Percentiles rank a stretch among this genome's conserved stretches.
phyloP scores from a whole-genome alignment of 2,329 filamentous ascomycete species.

The Trichoderma polysporum region DNA sequence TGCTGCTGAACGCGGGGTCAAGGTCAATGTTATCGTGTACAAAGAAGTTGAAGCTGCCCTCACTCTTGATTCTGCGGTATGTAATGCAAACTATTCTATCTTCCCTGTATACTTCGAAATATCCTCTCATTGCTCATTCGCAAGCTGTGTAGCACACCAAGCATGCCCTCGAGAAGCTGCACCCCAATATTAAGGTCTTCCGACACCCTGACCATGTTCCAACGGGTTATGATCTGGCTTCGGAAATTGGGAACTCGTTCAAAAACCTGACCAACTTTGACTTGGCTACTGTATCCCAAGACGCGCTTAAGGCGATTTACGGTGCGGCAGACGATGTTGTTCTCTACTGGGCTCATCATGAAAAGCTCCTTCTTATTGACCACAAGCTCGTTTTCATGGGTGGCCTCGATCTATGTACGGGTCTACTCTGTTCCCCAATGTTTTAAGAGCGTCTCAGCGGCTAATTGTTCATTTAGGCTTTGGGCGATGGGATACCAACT shows the following conservation, averaged over 20 bases:
- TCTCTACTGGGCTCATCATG: constrained; percentile 90
- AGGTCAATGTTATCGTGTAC: constrained; percentile 84
- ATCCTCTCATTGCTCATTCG: constrained; percentile 15
- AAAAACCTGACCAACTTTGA: constrained; percentile 50
- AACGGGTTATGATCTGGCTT: constrained; percentile 65
- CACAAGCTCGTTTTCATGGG: constrained; percentile 85
- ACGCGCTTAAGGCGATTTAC: constrained; percentile 76
- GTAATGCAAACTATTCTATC: constrained; percentile 31
- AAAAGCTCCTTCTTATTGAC: constrained; percentile 85
- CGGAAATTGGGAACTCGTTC: constrained; percentile 65
- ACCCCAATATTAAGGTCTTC: constrained; percentile 85
- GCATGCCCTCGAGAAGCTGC: constrained; percentile 70
- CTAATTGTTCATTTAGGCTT: constrained; percentile 52
- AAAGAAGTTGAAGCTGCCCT: constrained; percentile 85
- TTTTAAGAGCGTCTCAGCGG: constrained; percentile 26
- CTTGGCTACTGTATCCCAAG: constrained; percentile 65
- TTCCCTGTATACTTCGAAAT: constrained; percentile 21
- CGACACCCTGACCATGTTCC: constrained; percentile 86
- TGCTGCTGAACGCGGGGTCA: constrained; percentile 80
- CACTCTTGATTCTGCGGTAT: constrained; percentile 53
- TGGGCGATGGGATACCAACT: constrained; percentile 84
- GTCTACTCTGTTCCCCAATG: neutral
- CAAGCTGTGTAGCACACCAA: constrained; percentile 65
- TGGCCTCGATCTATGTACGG: constrained; percentile 74
- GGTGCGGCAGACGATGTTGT: constrained; percentile 79